Conservation (phyloP, 257 asterid genomes). For the Scutellaria galericulata region DNA sequence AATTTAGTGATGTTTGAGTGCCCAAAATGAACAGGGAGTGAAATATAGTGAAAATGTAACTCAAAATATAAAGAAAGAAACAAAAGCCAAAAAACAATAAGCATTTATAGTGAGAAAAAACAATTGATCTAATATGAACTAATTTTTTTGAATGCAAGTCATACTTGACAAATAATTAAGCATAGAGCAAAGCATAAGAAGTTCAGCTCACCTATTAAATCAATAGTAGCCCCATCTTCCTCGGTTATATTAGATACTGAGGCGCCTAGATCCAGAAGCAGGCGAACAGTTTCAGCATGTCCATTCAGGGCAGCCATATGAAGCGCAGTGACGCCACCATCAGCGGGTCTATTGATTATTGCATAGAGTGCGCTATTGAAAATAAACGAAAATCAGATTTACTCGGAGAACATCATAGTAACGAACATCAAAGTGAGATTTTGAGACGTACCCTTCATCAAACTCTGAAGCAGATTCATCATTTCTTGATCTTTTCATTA, state of each 20-base stretch:
- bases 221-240: constrained; percentile 83
- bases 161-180: background rate
- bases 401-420: constrained; percentile 1
- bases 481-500: constrained; percentile 45
- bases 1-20: too few relatives aligned
- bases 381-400: constrained; percentile 7
- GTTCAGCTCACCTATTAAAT: constrained; percentile 62
- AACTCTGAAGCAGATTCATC: constrained; percentile 49
- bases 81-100: background rate
- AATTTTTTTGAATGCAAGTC: background rate
- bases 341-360: constrained; percentile 76
- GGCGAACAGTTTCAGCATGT: constrained; percentile 72
- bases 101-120: constrained; percentile 5
- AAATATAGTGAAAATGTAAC: background rate
- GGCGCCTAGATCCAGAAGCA: constrained; percentile 84
- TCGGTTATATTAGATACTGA: constrained; percentile 56
- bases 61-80: background rate
- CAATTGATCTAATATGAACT: background rate
- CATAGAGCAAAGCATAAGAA: background rate
- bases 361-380: constrained; percentile 57
- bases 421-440: background rate
- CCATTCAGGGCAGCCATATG: constrained; percentile 94
- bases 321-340: constrained; percentile 90
- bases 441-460: constrained; percentile 53
- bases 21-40: too few relatives aligned